phyloP scores from a whole-genome alignment of 2,329 filamentous ascomycete species.

The Neonectria sp. region DNA sequence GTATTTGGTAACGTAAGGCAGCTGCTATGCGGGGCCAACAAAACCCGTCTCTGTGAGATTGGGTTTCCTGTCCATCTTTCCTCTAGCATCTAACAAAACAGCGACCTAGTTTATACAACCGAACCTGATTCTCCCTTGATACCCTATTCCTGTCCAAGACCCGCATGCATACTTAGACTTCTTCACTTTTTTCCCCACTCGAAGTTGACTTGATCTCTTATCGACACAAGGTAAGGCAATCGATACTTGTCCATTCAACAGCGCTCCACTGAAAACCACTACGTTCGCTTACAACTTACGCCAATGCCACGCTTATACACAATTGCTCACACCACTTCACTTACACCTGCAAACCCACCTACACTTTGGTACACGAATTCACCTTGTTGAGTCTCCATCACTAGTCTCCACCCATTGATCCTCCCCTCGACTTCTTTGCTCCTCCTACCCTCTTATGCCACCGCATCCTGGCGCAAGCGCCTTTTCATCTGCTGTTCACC shows the following conservation, averaged over 20 bases:
- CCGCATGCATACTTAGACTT: not conserved
- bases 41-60: conserved; percentile 20
- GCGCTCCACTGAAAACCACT: not conserved
- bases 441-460: conserved; percentile 20
- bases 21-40: conserved; percentile 21
- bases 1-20: not conserved
- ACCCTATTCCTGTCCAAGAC: not conserved
- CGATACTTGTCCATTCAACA: not conserved
- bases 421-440: conserved; percentile 12
- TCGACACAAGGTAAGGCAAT: not conserved
- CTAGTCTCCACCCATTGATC: conserved; percentile 9
- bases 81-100: conserved; percentile 14
- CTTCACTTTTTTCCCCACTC: not conserved
- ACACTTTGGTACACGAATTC: not conserved
- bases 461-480: conserved; percentile 19
- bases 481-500: conserved; percentile 32
- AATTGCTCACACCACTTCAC: conserved; percentile 7
- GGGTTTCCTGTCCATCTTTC: conserved; percentile 18
- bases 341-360: not conserved
- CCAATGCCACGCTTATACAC: not conserved
- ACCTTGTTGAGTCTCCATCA: not conserved
- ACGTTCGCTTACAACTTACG: not conserved
- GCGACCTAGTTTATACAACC: not conserved
- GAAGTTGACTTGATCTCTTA: not conserved
- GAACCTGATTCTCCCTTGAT: not conserved